phyloP scores from a whole-genome alignment of 2,329 filamentous ascomycete species.

The Chaetomiaceae sp. region DNA sequence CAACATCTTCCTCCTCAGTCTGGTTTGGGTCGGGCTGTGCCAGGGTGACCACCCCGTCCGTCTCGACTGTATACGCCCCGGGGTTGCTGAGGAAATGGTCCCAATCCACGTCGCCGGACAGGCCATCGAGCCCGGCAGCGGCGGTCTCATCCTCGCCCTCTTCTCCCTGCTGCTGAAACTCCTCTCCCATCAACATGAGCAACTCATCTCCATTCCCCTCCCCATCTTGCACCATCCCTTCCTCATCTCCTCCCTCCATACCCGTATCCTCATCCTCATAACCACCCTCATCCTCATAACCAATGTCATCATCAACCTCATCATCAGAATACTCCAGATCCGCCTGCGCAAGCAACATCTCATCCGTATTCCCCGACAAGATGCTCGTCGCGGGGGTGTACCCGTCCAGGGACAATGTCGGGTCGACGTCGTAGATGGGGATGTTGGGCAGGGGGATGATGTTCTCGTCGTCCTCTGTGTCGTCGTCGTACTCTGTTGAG shows the following conservation, averaged over 20 bases:
- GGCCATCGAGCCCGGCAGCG: neutral
- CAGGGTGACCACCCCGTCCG: neutral
- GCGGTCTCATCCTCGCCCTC: neutral
- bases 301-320: neutral
- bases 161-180: no score
- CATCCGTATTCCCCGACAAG: neutral
- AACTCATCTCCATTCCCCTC: neutral
- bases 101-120: conserved; percentile 3
- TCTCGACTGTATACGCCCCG: neutral
- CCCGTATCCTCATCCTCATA: neutral
- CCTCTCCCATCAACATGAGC: neutral
- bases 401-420: neutral
- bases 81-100: conserved; percentile 8
- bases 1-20: neutral
- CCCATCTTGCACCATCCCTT: neutral
- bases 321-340: conserved; percentile 3
- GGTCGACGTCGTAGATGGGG: conserved; percentile 1
- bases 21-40: neutral
- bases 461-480: neutral
- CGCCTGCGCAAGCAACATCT: conserved; percentile 12
- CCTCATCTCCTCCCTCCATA: neutral
- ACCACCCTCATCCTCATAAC: neutral
- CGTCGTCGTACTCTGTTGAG: no score
- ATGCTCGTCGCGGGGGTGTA: conserved; percentile 2
- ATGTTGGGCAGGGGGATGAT: neutral